Evolutionary conservation across 2,329 filamentous ascomycete species (phyloP), one percentile per base, ranked within the genome.

Genomic region (Parastagonospora nodorum): DNA sequence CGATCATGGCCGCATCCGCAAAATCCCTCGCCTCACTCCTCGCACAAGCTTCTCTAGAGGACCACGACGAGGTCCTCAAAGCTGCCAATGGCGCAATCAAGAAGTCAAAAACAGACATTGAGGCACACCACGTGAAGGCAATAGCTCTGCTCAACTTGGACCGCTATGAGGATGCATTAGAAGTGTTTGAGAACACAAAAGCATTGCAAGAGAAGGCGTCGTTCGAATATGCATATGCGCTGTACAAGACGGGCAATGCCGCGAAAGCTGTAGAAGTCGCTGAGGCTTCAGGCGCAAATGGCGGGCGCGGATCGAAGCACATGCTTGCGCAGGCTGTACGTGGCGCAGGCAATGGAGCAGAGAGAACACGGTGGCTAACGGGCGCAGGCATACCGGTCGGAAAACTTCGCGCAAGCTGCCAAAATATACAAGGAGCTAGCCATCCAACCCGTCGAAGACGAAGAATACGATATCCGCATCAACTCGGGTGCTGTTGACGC

Each of bases 141-240:
- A 82, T 93, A 38, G 89, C 90, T 16, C 81, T 94, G 15, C 80
- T 94, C 57, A 91, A 92, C 71, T 84, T 94, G 61, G 90, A 94
- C 74, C 88, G 89, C 51, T 94, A 88, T 72, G 84, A 89, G 50
- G 90, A 94, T 72, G 89, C 88, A 39, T 77, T 91, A 41, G 84
- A 84, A 51, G 82, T 84, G 48, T 82, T 93, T 51, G 82, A 86
- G 52, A 83, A 86, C 31, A 85, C 80, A 14, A 78, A 82, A 50
- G 78, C 76, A 57, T 75, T 92, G 50, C 83, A 86, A 67, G 77
- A 82, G 33, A 75, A 75, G 50, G 89, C 87, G 59, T 67, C 75
- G 12, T 79, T 92, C 37, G 90, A 92, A 72, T 87, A 87, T 69
- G 84, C 88, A 2, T 95, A 95, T 76, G 87, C 88, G n/a, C 80